Evolutionary conservation across 495 filamentous ascomycete genomes (phyloP), one percentile per base, ranked within the genome.

Genomic region (Penicillium angulare): DNA sequence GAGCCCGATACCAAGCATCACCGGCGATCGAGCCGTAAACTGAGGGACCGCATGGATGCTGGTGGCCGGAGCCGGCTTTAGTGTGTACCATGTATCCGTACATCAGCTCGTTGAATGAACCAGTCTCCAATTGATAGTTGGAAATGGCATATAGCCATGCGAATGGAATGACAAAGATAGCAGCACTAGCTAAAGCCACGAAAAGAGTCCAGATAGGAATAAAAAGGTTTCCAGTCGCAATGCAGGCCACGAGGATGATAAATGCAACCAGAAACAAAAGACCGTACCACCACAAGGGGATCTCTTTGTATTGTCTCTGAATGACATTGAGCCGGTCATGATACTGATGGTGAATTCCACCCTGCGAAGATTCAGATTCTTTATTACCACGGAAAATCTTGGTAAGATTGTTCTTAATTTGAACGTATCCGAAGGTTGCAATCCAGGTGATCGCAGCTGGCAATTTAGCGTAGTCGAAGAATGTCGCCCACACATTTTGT

Each of bases 141-240:
- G 78, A 79, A 33, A 82, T 71, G 6, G 76, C 74, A 47, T 80
- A 82, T 2, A 82, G 69, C 75, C 77, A 82, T 13, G 70, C 73
- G 15, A 82, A 73, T 5, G 79, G 79, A 10, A 78, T 53, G 39
- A 81, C 78, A 29, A 80, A 71, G 20, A 78, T 43, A 10, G 73
- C 78, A 2, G 77, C 74, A 17, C 74, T 79, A 2, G 60, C 59
- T 23, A 81, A 59, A 1, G 72, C 80, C 2, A 82, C 73, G 27
- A 83, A 74, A 21, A 77, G 72, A 3, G 79, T 78, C 79, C 77
- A 82, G 45, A 79, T 72, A 3, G 77, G 79, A 47, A 83, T 81
- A 52, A 74, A 83, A 18, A 82, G 65, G 18, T 76, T 62, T n/a
- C 74, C 69, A 10, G 65, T 66, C 0, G 65, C 73, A 3, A 79